A percentile compares a stretch with the other conserved stretches of the same genome.
Evolutionary conservation across 208 protist genomes (phyloP).

Genomic region (Acanthamoeba triangularis): DNA sequence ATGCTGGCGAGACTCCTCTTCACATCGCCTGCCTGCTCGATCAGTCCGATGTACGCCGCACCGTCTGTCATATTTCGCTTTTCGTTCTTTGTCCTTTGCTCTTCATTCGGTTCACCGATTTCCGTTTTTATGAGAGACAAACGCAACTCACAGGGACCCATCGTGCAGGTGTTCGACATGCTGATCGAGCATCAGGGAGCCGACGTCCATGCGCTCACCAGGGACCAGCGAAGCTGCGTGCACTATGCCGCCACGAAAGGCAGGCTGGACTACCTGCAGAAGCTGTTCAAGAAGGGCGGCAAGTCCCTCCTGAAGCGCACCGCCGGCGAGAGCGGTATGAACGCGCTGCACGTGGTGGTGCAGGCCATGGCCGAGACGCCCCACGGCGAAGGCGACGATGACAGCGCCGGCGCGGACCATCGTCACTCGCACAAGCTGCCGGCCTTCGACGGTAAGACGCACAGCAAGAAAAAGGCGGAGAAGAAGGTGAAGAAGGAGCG

Average conservation of each 20-base stretch:
- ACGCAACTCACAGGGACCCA: no score
- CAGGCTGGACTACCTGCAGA: neutral
- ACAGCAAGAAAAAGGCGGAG: neutral
- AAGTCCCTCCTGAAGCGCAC: neutral
- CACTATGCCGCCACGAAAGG: neutral
- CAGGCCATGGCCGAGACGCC: neutral
- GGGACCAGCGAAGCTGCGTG: neutral
- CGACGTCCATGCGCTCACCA: constrained; percentile 13
- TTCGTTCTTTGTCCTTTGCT: neutral
- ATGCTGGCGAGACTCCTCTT: neutral
- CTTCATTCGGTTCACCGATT: neutral
- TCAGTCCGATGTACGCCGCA: neutral
- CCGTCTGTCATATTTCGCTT: no score
- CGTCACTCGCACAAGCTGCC: neutral
- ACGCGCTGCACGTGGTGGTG: neutral
- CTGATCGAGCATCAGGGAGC: neutral
- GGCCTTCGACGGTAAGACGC: neutral
- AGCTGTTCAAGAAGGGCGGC: neutral
- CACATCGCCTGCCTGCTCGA: constrained; percentile 52
- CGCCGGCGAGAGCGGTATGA: neutral
- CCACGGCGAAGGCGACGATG: neutral
- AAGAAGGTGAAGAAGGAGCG: constrained; percentile 3
- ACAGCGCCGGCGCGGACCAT: no score
- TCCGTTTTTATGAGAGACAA: no score
- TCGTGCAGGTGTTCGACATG: neutral